Evolutionary conservation across 1,139 yeast species (phyloP), one percentile per base, ranked within the genome.

Genomic region (Komagataea norvegica): DNA sequence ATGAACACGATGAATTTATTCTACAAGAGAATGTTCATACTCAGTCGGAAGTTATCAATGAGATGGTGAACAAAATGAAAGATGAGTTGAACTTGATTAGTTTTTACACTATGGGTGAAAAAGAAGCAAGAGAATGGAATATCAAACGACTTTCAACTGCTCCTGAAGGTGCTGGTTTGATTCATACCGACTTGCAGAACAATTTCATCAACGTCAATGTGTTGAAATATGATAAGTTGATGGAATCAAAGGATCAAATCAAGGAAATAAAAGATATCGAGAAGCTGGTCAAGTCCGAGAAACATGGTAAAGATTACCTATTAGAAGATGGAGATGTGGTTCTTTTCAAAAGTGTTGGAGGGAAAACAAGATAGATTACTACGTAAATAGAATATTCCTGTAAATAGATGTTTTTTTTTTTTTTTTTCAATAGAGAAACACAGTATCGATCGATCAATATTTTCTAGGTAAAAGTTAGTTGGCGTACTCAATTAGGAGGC

Each of bases 81-180:
- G 59, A 66, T 20, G 75, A 80, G 3, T 65, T 89, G 32, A 71
- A 77, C 39, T 70, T 89, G 48, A 82, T 89, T 32, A 84, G 95
- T 32, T 91, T 80, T 64, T 89, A 83, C 66, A 89, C 98, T 2
- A 83, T 94, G 61, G 97, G 97, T 10, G 81, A 87, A 10, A 72
- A 77, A 34, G 97, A 91, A 63, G 89, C 87, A 5, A 72, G 95
- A 48, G 95, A 91, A 60, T 89, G 98, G 97, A 84, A 94, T 10
- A 70, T 89, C 34, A 70, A 94, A 48, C 65, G 71, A 48, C 86
- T 89, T 23, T 78, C 86, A 25, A 71, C 77, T 34, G 95, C 95
- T 8, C 93, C 94, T 13, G 86, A 86, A 46, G 96, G 96, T 1
- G 97, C 97, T 0, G 95, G 95, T 18, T 82, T 86, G 27, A 89